Evolutionary conservation across 2,329 filamentous ascomycete species (phyloP).

Genomic region (Niveomyces coronatus): DNA sequence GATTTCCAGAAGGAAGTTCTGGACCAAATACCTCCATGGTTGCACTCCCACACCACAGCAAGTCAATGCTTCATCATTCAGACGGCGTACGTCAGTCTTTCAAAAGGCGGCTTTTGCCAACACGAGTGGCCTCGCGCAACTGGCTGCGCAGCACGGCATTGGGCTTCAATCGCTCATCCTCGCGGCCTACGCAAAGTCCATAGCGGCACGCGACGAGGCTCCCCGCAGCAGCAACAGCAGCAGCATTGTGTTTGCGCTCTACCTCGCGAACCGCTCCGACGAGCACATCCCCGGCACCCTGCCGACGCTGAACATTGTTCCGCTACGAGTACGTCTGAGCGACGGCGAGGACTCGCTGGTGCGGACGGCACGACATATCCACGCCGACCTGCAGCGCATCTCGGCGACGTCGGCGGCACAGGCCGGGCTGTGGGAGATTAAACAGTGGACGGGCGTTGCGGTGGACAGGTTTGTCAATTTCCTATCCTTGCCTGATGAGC

Average conservation of each 20-base stretch:
- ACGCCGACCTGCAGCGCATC: constrained; percentile 57
- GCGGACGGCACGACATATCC: constrained; percentile 49
- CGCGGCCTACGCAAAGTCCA: constrained; percentile 35
- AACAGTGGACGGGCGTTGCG: constrained; percentile 60
- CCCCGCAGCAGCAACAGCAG: constrained; percentile 20
- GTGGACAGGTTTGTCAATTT: constrained; percentile 78
- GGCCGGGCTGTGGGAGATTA: constrained; percentile 60
- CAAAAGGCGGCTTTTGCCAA: not conserved
- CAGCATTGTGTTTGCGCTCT: constrained; percentile 61
- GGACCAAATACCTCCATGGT: constrained; percentile 28
- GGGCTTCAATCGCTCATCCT: constrained; percentile 45
- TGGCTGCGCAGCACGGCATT: constrained; percentile 43
- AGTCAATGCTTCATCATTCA: constrained; percentile 15
- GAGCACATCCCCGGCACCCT: constrained; percentile 39
- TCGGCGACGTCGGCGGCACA: constrained; percentile 38
- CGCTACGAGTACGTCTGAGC: constrained; percentile 45
- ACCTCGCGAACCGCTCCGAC: constrained; percentile 64
- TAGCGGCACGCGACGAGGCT: constrained; percentile 23
- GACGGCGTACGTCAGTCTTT: constrained; percentile 20
- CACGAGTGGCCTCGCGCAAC: not conserved
- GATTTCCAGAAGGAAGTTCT: constrained; percentile 24
- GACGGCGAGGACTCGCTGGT: constrained; percentile 25
- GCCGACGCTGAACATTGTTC: constrained; percentile 73
- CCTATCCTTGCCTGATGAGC: constrained; percentile 24
- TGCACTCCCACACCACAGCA: constrained; percentile 12